These are phyloP conservation scores for Tagetes patula DNA, from an alignment of 129 eudicot genomes.

Conservation along the genomic window DNA sequence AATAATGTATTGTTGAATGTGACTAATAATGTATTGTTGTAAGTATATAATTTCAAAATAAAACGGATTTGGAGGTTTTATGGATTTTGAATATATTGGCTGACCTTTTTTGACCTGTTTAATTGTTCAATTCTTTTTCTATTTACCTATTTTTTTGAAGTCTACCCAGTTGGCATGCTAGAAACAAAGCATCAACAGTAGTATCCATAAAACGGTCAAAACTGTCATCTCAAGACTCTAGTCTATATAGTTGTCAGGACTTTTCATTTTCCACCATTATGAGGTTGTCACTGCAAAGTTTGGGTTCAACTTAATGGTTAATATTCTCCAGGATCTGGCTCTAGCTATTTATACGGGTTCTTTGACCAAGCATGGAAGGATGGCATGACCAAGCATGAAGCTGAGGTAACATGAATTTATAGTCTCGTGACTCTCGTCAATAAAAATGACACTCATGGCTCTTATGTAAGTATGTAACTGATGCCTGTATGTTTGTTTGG, in stretches of 20 bases:
- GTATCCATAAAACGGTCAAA: background rate
- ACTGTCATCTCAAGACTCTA: too few relatives aligned
- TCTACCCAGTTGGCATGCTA: too few relatives aligned
- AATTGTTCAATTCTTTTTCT: background rate
- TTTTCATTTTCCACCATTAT: background rate
- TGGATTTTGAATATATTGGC: background rate
- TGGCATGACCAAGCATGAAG: conserved; percentile 89
- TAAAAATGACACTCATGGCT: background rate
- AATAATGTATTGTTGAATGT: background rate
- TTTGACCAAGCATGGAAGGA: conserved; percentile 97
- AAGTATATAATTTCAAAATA: background rate
- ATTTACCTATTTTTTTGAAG: too few relatives aligned
- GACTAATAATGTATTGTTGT: background rate
- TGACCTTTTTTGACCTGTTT: background rate
- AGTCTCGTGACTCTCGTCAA: background rate
- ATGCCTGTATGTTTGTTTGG: conserved; percentile 1
- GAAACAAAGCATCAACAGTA: too few relatives aligned
- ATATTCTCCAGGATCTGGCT: conserved; percentile 73
- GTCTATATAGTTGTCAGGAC: too few relatives aligned
- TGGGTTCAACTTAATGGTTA: conserved; percentile 2
- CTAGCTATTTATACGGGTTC: conserved; percentile 83
- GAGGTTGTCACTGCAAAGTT: background rate
- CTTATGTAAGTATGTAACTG: background rate
- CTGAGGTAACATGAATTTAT: conserved; percentile 58
- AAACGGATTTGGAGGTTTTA: background rate